Evolutionary conservation across 495 filamentous ascomycete genomes (phyloP).

Genomic region (Podospora didyma): DNA sequence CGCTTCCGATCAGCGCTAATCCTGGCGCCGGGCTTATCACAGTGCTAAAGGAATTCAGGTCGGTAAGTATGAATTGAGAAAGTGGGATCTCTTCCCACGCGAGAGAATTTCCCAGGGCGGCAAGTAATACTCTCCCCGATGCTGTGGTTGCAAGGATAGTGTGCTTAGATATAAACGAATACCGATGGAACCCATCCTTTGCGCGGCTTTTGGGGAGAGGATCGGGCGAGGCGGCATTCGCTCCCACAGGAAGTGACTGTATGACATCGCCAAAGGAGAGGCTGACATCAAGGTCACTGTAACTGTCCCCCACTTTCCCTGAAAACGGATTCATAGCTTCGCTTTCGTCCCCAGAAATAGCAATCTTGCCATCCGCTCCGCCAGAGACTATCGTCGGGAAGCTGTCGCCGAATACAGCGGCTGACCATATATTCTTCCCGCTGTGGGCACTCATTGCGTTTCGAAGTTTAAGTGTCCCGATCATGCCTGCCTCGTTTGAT

Average conservation of each 20-base stretch:
- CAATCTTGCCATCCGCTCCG: constrained; percentile 73
- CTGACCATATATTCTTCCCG: constrained; percentile 92
- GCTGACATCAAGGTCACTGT: constrained; percentile 13
- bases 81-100: constrained; percentile 38
- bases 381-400: constrained; percentile 64
- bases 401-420: constrained; percentile 42
- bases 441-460: constrained; percentile 58
- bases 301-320: background rate
- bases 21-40: constrained; percentile 29
- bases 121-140: constrained; percentile 58
- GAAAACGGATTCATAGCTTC: background rate
- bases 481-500: constrained; percentile 1
- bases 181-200: constrained; percentile 56
- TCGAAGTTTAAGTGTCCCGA: constrained; percentile 44
- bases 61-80: constrained; percentile 22
- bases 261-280: constrained; percentile 20
- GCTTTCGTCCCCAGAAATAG: constrained; percentile 28
- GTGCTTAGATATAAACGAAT: constrained; percentile 58
- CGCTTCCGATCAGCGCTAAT: constrained; percentile 49
- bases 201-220: constrained; percentile 2
- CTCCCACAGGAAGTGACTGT: background rate
- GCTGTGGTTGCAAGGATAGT: constrained; percentile 56
- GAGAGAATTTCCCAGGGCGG: constrained; percentile 24
- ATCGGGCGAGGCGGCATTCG: background rate
- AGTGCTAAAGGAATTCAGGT: constrained; percentile 44